Conservation (phyloP, 169 alveolate genomes). For the Cryptosporidium viatorum region DNA sequence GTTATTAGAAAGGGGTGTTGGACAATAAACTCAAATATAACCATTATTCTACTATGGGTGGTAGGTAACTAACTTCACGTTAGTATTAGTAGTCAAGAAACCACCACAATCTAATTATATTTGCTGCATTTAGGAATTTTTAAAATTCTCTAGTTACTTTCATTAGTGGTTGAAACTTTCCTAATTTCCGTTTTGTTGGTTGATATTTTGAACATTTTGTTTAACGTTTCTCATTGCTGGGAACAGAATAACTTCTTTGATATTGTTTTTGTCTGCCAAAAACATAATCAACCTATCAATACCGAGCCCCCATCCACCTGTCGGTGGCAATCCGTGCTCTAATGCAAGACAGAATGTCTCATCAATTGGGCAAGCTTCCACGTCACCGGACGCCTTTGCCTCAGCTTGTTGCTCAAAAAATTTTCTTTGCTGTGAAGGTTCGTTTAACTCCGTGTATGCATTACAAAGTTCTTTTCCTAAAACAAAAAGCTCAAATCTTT, state of each 20-base stretch:
- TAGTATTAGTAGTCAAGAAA: not conserved
- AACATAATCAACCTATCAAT: slow-evolving; percentile 96
- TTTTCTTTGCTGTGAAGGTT: slow-evolving; percentile 95
- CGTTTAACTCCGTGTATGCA: slow-evolving; percentile 99
- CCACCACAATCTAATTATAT: not conserved
- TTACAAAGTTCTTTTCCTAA: slow-evolving; percentile 96
- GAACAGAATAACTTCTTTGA: slow-evolving; percentile 96
- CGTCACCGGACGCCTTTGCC: slow-evolving; percentile 86
- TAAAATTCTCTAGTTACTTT: not conserved
- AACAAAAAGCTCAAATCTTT: slow-evolving; percentile 94
- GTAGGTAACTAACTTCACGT: not conserved
- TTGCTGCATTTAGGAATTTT: not conserved
- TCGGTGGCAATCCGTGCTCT: slow-evolving; percentile 96
- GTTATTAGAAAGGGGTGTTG: slow-evolving; percentile 86
- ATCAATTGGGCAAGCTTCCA: slow-evolving; percentile 91
- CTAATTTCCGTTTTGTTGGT: not conserved
- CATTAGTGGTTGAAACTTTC: not conserved
- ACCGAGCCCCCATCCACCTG: slow-evolving; percentile 97
- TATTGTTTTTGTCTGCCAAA: slow-evolving; percentile 90
- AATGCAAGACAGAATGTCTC: slow-evolving; percentile 91
- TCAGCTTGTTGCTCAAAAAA: slow-evolving; percentile 92
- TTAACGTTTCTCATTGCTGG: slow-evolving; percentile 97
- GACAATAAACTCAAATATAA: slow-evolving; percentile 70
- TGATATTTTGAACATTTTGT: slow-evolving; percentile 30
- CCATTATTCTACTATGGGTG: not conserved